These are phyloP conservation scores for grape (Vitis vinifera) DNA, from an alignment of 164 flowering plant genomes.

Conservation along the genomic window ASM3070453v1 NC_081818.1:26602001-26602500, in stretches of 20 bases:
- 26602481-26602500: conserved; percentile 8
- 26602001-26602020: too few relatives aligned
- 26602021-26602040: too few relatives aligned
- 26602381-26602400: conserved; percentile 5
- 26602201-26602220: background rate
- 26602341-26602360: background rate
- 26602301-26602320: conserved; percentile 1
- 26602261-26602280: background rate
- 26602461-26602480: conserved; percentile 9
- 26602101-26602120: conserved; percentile 3
- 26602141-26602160: too few relatives aligned
- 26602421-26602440: background rate
- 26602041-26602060: too few relatives aligned
- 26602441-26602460: background rate
- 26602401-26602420: conserved; percentile 30
- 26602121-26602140: background rate
- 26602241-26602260: conserved; percentile 2
- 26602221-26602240: conserved; percentile 14
- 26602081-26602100: background rate
- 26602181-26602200: conserved; percentile 9
- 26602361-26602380: conserved; percentile 8
- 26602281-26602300: background rate
- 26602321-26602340: background rate
- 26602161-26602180: background rate
- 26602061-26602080: background rate